A percentile compares a stretch with the other conserved stretches of the same genome.
These are phyloP conservation scores for Saccharomyces uvarum DNA, from an alignment of 1,139 yeast genomes.

Conservation along the genomic window DNA sequence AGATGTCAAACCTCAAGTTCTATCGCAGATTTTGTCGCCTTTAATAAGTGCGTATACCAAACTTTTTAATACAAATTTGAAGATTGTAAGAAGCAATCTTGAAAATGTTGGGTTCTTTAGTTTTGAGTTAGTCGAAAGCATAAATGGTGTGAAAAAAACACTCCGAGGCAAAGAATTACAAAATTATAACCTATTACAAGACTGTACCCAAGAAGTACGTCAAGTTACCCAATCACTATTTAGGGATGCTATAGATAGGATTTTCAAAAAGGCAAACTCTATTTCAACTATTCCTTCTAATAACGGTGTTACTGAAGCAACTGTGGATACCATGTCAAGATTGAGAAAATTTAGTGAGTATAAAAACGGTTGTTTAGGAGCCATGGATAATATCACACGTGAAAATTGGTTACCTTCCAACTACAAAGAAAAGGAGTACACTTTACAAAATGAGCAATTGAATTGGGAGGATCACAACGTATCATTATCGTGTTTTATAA, in stretches of 20 bases:
- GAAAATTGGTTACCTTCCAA: slow-evolving; percentile 68
- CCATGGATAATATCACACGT: slow-evolving; percentile 46
- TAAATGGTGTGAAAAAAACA: slow-evolving; percentile 26
- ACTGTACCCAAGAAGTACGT: slow-evolving; percentile 19
- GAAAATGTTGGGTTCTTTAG: slow-evolving; percentile 38
- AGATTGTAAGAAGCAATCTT: slow-evolving; percentile 33
- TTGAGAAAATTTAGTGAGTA: slow-evolving; percentile 60
- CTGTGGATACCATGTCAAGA: slow-evolving; percentile 58
- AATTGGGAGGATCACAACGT: slow-evolving; percentile 39
- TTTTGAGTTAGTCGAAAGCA: slow-evolving; percentile 41
- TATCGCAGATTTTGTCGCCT: slow-evolving; percentile 37
- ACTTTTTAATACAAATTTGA: slow-evolving; percentile 33
- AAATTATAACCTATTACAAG: slow-evolving; percentile 11
- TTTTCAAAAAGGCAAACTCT: slow-evolving; percentile 44
- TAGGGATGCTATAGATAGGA: slow-evolving; percentile 43
- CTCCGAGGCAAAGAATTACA: slow-evolving; percentile 24
- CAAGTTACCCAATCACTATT: slow-evolving; percentile 41
- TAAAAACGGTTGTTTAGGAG: slow-evolving; percentile 43
- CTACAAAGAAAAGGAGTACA: slow-evolving; percentile 23
- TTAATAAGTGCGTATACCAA: slow-evolving; percentile 33
- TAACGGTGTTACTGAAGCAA: slow-evolving; percentile 59
- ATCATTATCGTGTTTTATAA: slow-evolving; percentile 54
- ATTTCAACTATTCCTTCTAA: slow-evolving; percentile 47
- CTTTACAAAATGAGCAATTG: slow-evolving; percentile 18
- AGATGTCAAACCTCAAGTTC: slow-evolving; percentile 34